Conservation (phyloP, 495 filamentous ascomycete species). For the Pyrenula aspistea region DNA sequence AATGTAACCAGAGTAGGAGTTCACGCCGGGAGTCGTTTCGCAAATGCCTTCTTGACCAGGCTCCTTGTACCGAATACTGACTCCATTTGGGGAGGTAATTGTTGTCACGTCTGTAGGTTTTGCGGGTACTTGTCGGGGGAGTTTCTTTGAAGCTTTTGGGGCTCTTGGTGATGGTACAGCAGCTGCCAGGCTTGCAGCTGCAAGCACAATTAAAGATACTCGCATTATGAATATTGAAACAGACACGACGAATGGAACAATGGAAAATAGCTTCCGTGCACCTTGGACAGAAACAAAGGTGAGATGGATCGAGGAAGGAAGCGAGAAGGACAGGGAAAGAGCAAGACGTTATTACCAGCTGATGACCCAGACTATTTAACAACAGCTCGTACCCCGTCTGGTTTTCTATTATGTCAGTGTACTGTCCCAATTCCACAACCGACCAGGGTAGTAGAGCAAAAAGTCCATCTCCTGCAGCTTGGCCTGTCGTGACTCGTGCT, state of each 20-base stretch:
- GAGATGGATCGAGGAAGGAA: neutral
- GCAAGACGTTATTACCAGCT: neutral
- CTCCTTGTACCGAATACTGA: conserved; percentile 48
- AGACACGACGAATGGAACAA: too few relatives aligned
- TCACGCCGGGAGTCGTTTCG: conserved; percentile 51
- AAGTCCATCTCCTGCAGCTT: neutral
- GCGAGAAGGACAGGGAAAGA: neutral
- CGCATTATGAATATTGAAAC: neutral
- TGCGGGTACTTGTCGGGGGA: conserved; percentile 28
- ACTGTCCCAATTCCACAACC: neutral
- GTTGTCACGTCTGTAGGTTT: conserved; percentile 43
- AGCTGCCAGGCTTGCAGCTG: neutral
- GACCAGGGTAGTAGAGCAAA: neutral
- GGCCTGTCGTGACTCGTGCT: neutral
- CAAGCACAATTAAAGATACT: neutral
- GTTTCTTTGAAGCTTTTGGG: neutral
- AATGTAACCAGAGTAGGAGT: conserved; percentile 55
- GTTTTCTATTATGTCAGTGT: neutral
- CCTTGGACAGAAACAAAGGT: neutral
- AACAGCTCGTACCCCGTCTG: too few relatives aligned
- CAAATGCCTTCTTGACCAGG: conserved; percentile 49
- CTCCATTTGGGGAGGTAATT: conserved; percentile 44
- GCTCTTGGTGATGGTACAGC: neutral
- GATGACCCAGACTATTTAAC: neutral
- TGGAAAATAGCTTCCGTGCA: too few relatives aligned